phyloP scores from a whole-genome alignment of 2,329 filamentous ascomycete genomes.

The Aspergillus jensenii region DNA sequence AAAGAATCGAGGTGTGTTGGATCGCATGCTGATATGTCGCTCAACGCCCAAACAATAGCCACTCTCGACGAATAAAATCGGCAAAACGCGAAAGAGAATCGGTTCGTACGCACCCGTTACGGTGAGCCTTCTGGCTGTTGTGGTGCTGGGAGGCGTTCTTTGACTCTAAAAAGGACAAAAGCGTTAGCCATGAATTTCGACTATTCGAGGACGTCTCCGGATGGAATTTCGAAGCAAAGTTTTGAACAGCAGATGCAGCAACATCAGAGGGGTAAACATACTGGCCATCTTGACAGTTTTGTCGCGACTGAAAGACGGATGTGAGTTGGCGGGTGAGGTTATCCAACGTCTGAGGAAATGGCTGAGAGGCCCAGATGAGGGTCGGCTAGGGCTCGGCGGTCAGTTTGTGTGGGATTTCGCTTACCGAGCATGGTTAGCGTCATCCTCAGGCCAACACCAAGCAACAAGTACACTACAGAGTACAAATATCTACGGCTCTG shows the following conservation, averaged over 20 bases:
- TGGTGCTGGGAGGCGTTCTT: constrained; percentile 99
- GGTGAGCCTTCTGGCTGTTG: constrained; percentile 97
- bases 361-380: constrained; percentile 24
- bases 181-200: constrained; percentile 26
- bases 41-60: constrained; percentile 10
- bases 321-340: constrained; percentile 37
- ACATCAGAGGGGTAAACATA: constrained; percentile 30
- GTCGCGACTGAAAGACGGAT: constrained; percentile 39
- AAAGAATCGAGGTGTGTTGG: background rate
- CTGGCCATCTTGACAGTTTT: constrained; percentile 49
- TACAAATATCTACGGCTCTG: background rate
- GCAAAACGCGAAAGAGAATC: constrained; percentile 5
- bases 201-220: background rate
- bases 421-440: constrained; percentile 32
- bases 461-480: background rate
- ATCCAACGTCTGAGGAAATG: constrained; percentile 32
- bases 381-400: constrained; percentile 36
- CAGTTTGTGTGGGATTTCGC: constrained; percentile 43
- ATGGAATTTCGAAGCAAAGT: background rate
- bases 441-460: too few species aligned
- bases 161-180: constrained; percentile 66
- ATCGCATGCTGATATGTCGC: constrained; percentile 1
- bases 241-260: background rate
- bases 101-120: constrained; percentile 78
- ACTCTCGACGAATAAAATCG: background rate